Percentiles rank a stretch among this genome's conserved stretches.
Evolutionary conservation across 2,329 filamentous ascomycete genomes (phyloP).

Genomic region (Saccharata proteae): DNA sequence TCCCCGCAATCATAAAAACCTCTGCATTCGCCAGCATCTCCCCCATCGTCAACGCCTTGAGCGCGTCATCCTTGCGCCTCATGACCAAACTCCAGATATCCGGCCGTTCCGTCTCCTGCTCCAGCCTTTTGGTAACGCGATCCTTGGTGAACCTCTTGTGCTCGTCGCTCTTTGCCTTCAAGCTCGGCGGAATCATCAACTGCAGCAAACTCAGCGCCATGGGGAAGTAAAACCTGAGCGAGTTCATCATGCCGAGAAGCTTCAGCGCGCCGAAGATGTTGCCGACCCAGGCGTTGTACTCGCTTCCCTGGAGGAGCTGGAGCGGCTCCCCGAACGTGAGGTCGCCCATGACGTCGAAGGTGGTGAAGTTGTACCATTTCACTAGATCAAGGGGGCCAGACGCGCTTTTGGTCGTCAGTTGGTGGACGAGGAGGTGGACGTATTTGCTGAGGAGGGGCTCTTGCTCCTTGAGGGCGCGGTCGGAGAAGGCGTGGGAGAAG

Average conservation of each 20-base stretch:
- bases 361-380: constrained; percentile 18
- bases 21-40: constrained; percentile 29
- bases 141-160: neutral
- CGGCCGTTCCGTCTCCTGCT: constrained; percentile 7
- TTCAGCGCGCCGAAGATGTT: constrained; percentile 18
- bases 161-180: neutral
- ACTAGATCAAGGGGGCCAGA: constrained; percentile 23
- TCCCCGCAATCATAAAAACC: constrained; percentile 31
- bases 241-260: constrained; percentile 4
- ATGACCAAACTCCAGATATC: constrained; percentile 31
- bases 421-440: constrained; percentile 27
- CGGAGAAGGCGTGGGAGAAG: constrained; percentile 29
- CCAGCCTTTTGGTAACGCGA: constrained; percentile 16
- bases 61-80: constrained; percentile 16
- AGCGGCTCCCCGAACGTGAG: constrained; percentile 17
- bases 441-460: constrained; percentile 28
- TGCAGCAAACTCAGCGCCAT: constrained; percentile 2
- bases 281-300: constrained; percentile 21
- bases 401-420: constrained; percentile 20
- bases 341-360: constrained; percentile 17
- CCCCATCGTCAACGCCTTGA: constrained; percentile 12
- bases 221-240: constrained; percentile 7
- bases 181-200: constrained; percentile 1
- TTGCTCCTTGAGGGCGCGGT: constrained; percentile 28
- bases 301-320: constrained; percentile 17